phyloP scores from a whole-genome alignment of 148 eudicot species.

The Euryodendron excelsum region DNA sequence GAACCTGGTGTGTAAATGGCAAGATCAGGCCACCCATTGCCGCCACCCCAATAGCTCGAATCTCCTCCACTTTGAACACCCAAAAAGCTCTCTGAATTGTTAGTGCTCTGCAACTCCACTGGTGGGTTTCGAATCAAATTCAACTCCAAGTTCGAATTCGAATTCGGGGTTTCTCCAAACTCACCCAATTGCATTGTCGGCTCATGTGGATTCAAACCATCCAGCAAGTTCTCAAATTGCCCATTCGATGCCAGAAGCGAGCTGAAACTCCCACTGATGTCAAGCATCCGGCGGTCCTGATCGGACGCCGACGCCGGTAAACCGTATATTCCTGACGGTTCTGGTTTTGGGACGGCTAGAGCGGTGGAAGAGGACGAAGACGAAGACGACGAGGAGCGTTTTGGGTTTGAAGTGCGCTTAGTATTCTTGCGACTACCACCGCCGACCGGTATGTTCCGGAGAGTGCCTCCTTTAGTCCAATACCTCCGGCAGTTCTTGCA shows the following conservation, averaged over 20 bases:
- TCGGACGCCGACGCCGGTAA: not conserved
- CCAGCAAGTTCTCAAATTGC: slow-evolving; percentile 39
- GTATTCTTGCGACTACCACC: slow-evolving; percentile 39
- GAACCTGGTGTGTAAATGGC: slow-evolving; percentile 63
- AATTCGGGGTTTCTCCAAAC: slow-evolving; percentile 21
- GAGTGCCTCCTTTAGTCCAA: slow-evolving; percentile 50
- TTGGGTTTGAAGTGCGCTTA: slow-evolving; percentile 28
- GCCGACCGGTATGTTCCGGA: slow-evolving; percentile 46
- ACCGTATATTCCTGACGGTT: not conserved
- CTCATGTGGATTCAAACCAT: slow-evolving; percentile 32
- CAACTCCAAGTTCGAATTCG: slow-evolving; percentile 24
- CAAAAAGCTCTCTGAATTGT: slow-evolving; percentile 26
- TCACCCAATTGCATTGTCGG: slow-evolving; percentile 24
- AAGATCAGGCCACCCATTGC: slow-evolving; percentile 65
- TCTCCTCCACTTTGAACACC: slow-evolving; percentile 29
- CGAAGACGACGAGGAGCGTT: slow-evolving; percentile 14
- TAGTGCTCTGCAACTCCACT: slow-evolving; percentile 13
- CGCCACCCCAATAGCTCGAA: slow-evolving; percentile 37
- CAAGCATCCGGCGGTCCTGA: slow-evolving; percentile 29
- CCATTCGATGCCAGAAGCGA: slow-evolving; percentile 37
- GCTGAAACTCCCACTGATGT: slow-evolving; percentile 26
- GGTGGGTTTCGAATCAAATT: slow-evolving; percentile 15
- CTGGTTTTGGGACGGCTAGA: slow-evolving; percentile 8
- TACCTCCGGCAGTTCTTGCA: slow-evolving; percentile 44
- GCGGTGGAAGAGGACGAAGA: not conserved